Evolutionary conservation across 1,284 basidiomycete species (phyloP).

Genomic region (Papiliotrema nemorosa): DNA sequence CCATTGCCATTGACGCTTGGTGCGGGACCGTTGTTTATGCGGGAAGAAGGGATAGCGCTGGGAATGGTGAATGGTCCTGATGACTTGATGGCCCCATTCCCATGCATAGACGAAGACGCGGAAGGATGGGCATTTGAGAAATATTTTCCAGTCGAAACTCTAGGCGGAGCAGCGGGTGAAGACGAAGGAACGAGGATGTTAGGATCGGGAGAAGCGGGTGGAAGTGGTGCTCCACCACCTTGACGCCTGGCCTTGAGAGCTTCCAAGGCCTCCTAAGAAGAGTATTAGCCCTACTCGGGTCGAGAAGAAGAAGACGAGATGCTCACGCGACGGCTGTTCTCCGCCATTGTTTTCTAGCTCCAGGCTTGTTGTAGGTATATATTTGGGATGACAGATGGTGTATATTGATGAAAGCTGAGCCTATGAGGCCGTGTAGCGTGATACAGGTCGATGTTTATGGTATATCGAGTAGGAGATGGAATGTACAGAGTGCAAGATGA

Average conservation of each 20-base stretch:
- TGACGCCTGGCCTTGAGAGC: slow-evolving; percentile 7
- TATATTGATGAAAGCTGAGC: too few relatives aligned
- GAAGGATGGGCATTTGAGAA: slow-evolving; percentile 3
- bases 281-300: not conserved
- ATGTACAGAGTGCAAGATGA: too few relatives aligned
- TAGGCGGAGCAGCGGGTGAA: slow-evolving; percentile 15
- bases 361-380: too few relatives aligned
- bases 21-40: slow-evolving; percentile 19
- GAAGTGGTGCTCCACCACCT: not conserved
- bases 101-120: not conserved
- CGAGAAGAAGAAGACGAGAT: too few relatives aligned
- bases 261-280: not conserved
- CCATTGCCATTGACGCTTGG: slow-evolving; percentile 20
- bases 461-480: too few relatives aligned
- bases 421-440: too few relatives aligned
- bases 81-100: not conserved
- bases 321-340: not conserved
- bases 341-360: too few relatives aligned
- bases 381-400: too few relatives aligned
- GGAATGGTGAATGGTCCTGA: too few relatives aligned
- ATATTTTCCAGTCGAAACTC: slow-evolving; percentile 8
- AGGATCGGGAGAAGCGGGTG: slow-evolving; percentile 13
- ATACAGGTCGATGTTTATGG: too few relatives aligned
- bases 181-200: slow-evolving; percentile 33
- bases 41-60: not conserved